Conservation (phyloP, 164 flowering plant genomes). For the Nelumbo lutea region DNA sequence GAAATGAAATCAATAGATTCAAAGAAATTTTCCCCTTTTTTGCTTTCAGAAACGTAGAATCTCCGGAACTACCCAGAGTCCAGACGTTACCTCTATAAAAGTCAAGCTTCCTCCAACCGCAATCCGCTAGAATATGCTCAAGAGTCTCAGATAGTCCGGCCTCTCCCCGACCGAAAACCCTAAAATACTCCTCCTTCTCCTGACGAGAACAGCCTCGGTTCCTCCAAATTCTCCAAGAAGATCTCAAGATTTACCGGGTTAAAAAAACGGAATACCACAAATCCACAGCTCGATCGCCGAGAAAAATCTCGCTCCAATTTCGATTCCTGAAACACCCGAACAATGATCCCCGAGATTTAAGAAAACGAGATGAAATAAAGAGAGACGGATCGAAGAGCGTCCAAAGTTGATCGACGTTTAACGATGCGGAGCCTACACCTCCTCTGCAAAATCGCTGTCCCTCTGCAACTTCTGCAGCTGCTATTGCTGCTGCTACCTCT, state of each 20-base stretch:
- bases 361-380: neutral
- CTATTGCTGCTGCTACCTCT: neutral
- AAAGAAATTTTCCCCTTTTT: neutral
- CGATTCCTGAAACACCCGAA: neutral
- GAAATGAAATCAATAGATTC: neutral
- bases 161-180: neutral
- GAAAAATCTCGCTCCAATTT: neutral
- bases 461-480: neutral
- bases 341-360: neutral
- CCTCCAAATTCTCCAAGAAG: neutral
- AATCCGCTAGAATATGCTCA: slow-evolving; percentile 3
- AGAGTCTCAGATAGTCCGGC: neutral
- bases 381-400: too few relatives aligned
- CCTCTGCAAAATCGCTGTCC: neutral
- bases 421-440: neutral
- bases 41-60: too few relatives aligned
- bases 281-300: neutral
- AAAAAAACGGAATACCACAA: neutral
- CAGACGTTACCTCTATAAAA: too few relatives aligned
- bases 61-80: too few relatives aligned
- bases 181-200: neutral
- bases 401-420: neutral
- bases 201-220: neutral
- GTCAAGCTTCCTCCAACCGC: neutral
- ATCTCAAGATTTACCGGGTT: too few relatives aligned